Evolutionary conservation across 2,329 filamentous ascomycete species (phyloP), one percentile per base, ranked within the genome.

Genomic region (Fusarium pseudonygamai): DNA sequence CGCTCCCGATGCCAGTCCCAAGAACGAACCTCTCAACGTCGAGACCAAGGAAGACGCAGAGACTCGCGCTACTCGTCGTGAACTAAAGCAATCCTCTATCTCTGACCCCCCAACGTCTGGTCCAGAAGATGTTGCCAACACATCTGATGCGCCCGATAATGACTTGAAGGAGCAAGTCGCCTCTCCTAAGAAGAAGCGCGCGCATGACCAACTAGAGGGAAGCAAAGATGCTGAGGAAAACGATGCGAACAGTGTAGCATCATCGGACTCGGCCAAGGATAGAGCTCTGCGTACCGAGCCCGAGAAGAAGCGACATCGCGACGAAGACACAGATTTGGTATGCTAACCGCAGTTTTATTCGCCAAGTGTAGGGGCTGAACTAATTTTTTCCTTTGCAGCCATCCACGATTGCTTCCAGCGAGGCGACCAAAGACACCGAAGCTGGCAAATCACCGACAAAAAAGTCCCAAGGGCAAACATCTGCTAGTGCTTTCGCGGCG

Each of bases 111-210:
- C 72, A 59, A 67, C 76, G 24, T 67, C 75, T 56, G 62, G 78
- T 60, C 77, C 75, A 47, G 64, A 73, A 47, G 68, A 65, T 60
- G 82, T 84, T 42, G 78, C 79, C 52, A 79, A 82, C 60, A 75
- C 79, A 69, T 69, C 78, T 26, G 77, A 81, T 64, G 72, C 75
- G n/a, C 77, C 80, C 39, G 79, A 80, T 56, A 81, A 86, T 59
- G 80, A 82, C 45, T 64, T 79, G 62, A 86, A 83, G 77, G 87
- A 90, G 55, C 83, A 86, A 64, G 78, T 90, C 49, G 83, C 85
- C 26, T 91, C 89, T 18, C 90, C 90, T 36, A 92, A 91, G 83
- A 92, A 92, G 85, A 92, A 92, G 84, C 86, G 90, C 72, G 87
- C 85, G 34, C 87, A 89, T 72, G 88, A 90, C 72, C 85, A 91